Evolutionary conservation across 2,329 filamentous ascomycete species (phyloP).

Genomic region (Exserohilum turcica): DNA sequence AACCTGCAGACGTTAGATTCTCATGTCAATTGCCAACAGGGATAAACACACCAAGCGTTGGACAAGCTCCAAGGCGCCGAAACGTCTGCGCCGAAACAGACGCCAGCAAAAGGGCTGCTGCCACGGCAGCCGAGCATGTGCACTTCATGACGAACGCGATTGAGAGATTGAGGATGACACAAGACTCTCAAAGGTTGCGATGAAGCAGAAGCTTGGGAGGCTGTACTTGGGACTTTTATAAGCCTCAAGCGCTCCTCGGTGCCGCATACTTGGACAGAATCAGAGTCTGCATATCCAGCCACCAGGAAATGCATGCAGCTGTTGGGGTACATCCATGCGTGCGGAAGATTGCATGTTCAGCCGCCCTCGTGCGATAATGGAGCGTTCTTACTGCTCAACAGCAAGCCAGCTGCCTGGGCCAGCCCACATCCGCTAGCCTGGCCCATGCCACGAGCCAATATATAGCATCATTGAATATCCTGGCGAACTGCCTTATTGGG

Average conservation of each 20-base stretch:
- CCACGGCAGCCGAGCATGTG: conserved; percentile 32
- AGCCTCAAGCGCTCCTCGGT: conserved; percentile 29
- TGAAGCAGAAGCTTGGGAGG: conserved; percentile 19
- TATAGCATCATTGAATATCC: conserved; percentile 22
- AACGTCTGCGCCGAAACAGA: conserved; percentile 57
- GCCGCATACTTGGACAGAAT: conserved; percentile 26
- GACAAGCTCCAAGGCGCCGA: conserved; percentile 61
- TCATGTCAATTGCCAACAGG: neutral
- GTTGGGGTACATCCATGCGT: conserved; percentile 17
- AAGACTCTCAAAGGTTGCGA: conserved; percentile 27
- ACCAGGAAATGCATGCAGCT: conserved; percentile 20
- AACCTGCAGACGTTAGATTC: conserved; percentile 42
- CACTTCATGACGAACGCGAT: conserved; percentile 39
- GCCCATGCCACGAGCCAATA: conserved; percentile 26
- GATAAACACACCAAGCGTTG: conserved; percentile 54
- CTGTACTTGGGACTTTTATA: conserved; percentile 36
- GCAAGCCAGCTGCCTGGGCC: conserved; percentile 25
- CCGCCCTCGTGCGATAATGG: conserved; percentile 36
- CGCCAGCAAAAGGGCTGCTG: conserved; percentile 36
- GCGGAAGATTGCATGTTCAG: conserved; percentile 16
- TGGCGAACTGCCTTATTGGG: conserved; percentile 35
- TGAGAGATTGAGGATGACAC: conserved; percentile 16
- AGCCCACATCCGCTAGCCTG: conserved; percentile 25
- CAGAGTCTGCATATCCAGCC: conserved; percentile 7
- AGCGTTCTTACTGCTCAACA: conserved; percentile 40